Conservation (phyloP, 1,284 basidiomycete genomes). For the Mycosarcoma maydis region DNA sequence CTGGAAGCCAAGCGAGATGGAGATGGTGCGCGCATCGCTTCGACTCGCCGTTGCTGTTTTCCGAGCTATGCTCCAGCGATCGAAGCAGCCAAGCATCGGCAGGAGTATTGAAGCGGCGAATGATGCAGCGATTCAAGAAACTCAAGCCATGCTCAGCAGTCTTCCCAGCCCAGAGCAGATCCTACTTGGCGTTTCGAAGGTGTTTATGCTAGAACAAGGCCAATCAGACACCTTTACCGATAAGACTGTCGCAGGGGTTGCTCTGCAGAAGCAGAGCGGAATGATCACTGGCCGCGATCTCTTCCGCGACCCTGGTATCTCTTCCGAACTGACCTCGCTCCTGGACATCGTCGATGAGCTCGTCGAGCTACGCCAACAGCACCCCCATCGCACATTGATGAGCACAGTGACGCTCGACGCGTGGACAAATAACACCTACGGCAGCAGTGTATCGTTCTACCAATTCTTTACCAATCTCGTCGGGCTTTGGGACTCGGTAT, state of each 20-base stretch:
- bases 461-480: constrained; percentile 94
- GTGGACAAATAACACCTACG: constrained; percentile 28
- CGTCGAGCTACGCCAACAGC: constrained; percentile 20
- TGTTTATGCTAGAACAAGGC: constrained; percentile 82
- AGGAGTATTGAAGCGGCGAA: not conserved
- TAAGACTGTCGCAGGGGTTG: constrained; percentile 8
- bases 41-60: constrained; percentile 71
- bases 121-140: too few relatives aligned
- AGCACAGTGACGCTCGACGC: constrained; percentile 67
- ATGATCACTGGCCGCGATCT: constrained; percentile 71
- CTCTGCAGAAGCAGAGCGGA: constrained; percentile 35
- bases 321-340: constrained; percentile 71
- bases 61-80: constrained; percentile 6
- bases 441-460: constrained; percentile 74
- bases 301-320: constrained; percentile 76
- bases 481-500: constrained; percentile 86
- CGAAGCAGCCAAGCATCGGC: not conserved
- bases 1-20: constrained; percentile 84
- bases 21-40: constrained; percentile 78
- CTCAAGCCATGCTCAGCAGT: constrained; percentile 15
- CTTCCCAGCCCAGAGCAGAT: constrained; percentile 47
- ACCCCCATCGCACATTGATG: constrained; percentile 59
- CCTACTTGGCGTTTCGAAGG: constrained; percentile 84
- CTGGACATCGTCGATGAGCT: constrained; percentile 32
- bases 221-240: constrained; percentile 35